Conservation (phyloP, 495 filamentous ascomycete genomes). For the Tetracladium marchalianum region DNA sequence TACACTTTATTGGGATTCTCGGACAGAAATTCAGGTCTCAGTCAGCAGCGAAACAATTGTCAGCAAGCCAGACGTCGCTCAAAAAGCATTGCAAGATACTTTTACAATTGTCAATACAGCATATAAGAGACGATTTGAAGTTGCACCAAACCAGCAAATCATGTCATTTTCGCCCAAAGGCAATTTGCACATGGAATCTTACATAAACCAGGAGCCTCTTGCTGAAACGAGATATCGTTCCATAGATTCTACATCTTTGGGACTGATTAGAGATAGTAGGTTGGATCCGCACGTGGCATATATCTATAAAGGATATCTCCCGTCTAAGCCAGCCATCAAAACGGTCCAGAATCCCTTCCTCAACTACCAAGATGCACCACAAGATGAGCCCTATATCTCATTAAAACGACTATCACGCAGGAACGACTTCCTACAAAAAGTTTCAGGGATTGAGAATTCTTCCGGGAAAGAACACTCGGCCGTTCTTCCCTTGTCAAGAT, state of each 20-base stretch:
- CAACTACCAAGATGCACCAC: slow-evolving; percentile 21
- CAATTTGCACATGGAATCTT: slow-evolving; percentile 13
- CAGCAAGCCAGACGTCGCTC: slow-evolving; percentile 5
- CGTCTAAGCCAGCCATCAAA: slow-evolving; percentile 26
- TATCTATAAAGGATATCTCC: slow-evolving; percentile 23
- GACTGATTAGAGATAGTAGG: slow-evolving; percentile 26
- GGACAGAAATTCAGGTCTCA: slow-evolving; percentile 29
- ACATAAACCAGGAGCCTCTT: slow-evolving; percentile 7
- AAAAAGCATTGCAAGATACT: slow-evolving; percentile 31
- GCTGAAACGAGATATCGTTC: neutral
- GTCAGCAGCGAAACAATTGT: slow-evolving; percentile 22
- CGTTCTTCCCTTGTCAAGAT: slow-evolving; percentile 24
- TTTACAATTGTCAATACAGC: slow-evolving; percentile 37
- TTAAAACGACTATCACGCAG: slow-evolving; percentile 42
- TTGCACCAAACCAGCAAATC: slow-evolving; percentile 30
- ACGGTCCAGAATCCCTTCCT: slow-evolving; percentile 13
- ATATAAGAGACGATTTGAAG: slow-evolving; percentile 29
- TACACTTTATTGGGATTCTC: slow-evolving; percentile 38
- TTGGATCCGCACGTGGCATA: slow-evolving; percentile 16
- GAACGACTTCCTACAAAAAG: slow-evolving; percentile 49
- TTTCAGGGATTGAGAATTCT: neutral
- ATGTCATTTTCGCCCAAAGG: slow-evolving; percentile 22
- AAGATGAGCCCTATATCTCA: slow-evolving; percentile 37
- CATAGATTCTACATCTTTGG: neutral
- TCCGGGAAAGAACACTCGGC: slow-evolving; percentile 23